Conservation (phyloP, 495 filamentous ascomycete species). For the Penicillium tannophilum region DNA sequence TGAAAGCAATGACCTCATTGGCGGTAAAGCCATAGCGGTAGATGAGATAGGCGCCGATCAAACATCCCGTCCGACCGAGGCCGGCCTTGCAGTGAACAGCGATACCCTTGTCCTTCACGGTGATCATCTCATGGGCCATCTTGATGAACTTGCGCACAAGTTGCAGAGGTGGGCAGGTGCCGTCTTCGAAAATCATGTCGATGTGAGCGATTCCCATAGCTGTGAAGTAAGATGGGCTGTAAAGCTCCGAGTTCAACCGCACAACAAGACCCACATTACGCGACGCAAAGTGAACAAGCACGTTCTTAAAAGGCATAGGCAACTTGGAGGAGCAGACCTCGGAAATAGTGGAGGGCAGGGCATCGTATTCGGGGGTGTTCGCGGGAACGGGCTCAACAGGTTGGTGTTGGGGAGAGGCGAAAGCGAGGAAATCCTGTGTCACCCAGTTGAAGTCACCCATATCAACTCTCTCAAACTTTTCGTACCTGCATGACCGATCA, state of each 20-base stretch:
- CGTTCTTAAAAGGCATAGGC: constrained; percentile 89
- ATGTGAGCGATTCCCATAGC: constrained; percentile 92
- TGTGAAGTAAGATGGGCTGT: constrained; percentile 93
- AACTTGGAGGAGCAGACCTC: constrained; percentile 66
- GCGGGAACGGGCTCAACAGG: constrained; percentile 69
- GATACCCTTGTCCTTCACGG: constrained; percentile 79
- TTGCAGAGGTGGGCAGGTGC: constrained; percentile 85
- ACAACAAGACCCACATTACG: constrained; percentile 92
- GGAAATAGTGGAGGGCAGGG: constrained; percentile 67
- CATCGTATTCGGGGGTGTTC: constrained; percentile 69
- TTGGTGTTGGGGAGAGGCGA: constrained; percentile 88
- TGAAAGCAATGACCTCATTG: constrained; percentile 97
- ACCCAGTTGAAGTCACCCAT: constrained; percentile 99
- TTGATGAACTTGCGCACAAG: constrained; percentile 92
- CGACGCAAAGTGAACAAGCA: constrained; percentile 82
- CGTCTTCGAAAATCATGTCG: constrained; percentile 99
- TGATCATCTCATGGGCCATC: constrained; percentile 92
- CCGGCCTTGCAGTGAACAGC: constrained; percentile 99
- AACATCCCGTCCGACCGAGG: constrained; percentile 90
- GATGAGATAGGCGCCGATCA: constrained; percentile 97
- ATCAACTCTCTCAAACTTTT: constrained; percentile 92
- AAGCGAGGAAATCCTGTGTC: constrained; percentile 90
- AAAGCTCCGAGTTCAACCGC: constrained; percentile 91
- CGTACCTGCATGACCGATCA: constrained; percentile 61
- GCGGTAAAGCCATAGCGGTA: constrained; percentile 98